phyloP scores from a whole-genome alignment of 1,284 basidiomycete genomes.

The Naganishia sp. region DNA sequence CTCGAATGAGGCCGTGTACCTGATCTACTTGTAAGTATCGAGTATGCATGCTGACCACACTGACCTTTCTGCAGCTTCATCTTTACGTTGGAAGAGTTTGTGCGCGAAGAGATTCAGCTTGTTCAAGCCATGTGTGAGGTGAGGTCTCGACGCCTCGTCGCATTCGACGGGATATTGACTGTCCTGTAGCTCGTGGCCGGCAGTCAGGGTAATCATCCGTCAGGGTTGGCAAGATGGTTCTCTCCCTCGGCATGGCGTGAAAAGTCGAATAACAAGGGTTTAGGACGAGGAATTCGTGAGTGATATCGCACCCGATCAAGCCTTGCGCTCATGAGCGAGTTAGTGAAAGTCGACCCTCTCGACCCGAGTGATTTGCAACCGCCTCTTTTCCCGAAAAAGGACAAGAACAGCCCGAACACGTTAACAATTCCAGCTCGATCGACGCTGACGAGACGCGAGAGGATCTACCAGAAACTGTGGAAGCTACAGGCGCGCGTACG shows the following conservation, averaged over 20 bases:
- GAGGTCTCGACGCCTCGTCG: conserved; percentile 49
- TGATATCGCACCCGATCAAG: too few relatives aligned
- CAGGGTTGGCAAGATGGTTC: conserved; percentile 1
- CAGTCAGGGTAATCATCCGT: conserved; percentile 52
- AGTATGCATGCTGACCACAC: background rate
- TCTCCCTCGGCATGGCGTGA: conserved; percentile 12
- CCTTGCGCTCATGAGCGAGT: background rate
- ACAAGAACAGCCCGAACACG: conserved; percentile 78
- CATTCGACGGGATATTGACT: background rate
- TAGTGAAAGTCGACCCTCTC: conserved; percentile 66
- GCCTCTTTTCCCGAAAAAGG: conserved; percentile 71
- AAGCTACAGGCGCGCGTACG: conserved; percentile 67
- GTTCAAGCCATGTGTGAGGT: conserved; percentile 73
- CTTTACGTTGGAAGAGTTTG: conserved; percentile 89
- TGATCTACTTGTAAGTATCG: conserved; percentile 79
- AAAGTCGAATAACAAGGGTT: background rate
- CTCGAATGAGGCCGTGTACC: conserved; percentile 65
- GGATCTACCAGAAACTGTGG: conserved; percentile 73
- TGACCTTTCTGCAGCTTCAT: conserved; percentile 65
- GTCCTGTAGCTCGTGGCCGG: conserved; percentile 21
- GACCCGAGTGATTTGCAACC: conserved; percentile 64
- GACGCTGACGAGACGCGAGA: conserved; percentile 63
- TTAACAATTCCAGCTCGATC: conserved; percentile 70
- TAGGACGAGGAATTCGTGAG: conserved; percentile 6
- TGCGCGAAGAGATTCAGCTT: conserved; percentile 74